Conservation (phyloP, 2,329 filamentous ascomycete species). For the Diaporthe destruens region DNA sequence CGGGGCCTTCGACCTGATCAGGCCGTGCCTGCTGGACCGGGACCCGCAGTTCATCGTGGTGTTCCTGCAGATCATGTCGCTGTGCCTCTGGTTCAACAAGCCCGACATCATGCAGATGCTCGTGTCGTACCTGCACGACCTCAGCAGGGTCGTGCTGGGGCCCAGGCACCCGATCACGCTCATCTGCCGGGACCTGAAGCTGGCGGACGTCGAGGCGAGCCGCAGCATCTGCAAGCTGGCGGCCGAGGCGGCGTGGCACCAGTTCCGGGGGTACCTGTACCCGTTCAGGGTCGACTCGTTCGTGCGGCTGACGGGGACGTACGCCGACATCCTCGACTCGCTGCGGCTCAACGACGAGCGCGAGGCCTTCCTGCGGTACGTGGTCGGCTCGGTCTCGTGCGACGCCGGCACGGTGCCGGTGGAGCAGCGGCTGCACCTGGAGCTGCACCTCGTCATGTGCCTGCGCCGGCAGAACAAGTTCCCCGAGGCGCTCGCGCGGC, state of each 20-base stretch:
- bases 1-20: slow-evolving; percentile 32
- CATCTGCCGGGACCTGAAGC: slow-evolving; percentile 26
- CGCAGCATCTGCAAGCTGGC: slow-evolving; percentile 29
- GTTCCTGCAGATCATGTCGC: slow-evolving; percentile 29
- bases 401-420: background rate
- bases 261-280: slow-evolving; percentile 30
- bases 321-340: slow-evolving; percentile 36
- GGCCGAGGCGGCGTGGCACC: slow-evolving; percentile 33
- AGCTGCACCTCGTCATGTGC: slow-evolving; percentile 36
- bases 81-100: slow-evolving; percentile 33
- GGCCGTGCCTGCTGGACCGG: slow-evolving; percentile 18
- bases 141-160: slow-evolving; percentile 26
- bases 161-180: slow-evolving; percentile 14
- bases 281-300: slow-evolving; percentile 9
- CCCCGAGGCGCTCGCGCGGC: slow-evolving; percentile 26
- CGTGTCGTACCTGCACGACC: slow-evolving; percentile 32
- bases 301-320: slow-evolving; percentile 27
- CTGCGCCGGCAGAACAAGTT: slow-evolving; percentile 29
- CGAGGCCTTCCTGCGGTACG: slow-evolving; percentile 28
- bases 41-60: slow-evolving; percentile 32
- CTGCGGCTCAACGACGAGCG: slow-evolving; percentile 32
- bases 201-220: slow-evolving; percentile 4
- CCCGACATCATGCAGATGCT: slow-evolving; percentile 36
- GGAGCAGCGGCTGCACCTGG: slow-evolving; percentile 34
- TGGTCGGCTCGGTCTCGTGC: background rate